Conservation (phyloP, 192 early-diverging fungal species). For the Backusella mclennaniae region DNA sequence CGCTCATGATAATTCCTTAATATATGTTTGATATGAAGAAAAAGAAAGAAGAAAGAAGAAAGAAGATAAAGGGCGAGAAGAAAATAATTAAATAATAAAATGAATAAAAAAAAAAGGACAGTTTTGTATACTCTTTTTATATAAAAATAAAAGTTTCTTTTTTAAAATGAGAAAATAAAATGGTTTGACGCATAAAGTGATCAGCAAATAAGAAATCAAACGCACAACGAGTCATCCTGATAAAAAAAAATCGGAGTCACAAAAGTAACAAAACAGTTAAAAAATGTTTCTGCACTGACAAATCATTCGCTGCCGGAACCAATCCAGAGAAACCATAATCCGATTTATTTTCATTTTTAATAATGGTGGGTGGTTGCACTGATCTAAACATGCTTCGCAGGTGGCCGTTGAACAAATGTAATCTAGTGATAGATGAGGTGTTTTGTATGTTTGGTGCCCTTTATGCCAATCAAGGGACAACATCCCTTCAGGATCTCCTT, state of each 20-base stretch:
- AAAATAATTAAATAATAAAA: neutral
- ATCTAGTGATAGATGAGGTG: neutral
- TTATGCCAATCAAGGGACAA: neutral
- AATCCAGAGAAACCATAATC: neutral
- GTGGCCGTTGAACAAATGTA: neutral
- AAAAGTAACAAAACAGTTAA: neutral
- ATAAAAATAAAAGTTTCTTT: neutral
- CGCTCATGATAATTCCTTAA: neutral
- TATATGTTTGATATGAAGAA: neutral
- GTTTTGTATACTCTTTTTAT: neutral
- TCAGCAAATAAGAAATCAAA: constrained; percentile 1
- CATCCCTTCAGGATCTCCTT: neutral
- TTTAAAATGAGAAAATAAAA: neutral
- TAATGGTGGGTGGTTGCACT: neutral
- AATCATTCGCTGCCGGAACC: neutral
- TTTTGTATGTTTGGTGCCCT: neutral
- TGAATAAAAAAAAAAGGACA: neutral
- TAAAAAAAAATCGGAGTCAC: neutral
- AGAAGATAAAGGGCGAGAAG: neutral
- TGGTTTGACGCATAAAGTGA: neutral
- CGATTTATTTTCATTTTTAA: neutral
- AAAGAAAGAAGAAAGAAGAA: neutral
- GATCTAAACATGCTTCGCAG: neutral
- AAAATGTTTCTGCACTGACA: neutral
- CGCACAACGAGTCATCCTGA: constrained; percentile 3